Evolutionary conservation across 371 early-diverging fungal genomes (phyloP).

Genomic region (Coemansia sp.): DNA sequence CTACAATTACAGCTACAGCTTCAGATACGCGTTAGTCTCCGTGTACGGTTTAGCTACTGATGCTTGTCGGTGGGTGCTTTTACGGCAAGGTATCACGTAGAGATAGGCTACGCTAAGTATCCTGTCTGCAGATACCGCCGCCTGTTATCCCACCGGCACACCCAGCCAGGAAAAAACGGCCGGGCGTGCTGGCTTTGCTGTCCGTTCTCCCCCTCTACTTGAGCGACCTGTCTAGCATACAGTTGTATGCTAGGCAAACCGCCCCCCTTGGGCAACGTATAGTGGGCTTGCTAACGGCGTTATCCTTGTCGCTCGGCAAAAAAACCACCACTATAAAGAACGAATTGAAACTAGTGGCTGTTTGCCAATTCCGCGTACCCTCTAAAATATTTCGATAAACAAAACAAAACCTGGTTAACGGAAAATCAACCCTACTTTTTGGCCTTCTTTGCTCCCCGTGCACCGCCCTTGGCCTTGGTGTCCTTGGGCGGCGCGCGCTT

Average conservation of each 20-base stretch:
- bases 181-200: neutral
- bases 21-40: neutral
- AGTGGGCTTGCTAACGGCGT: neutral
- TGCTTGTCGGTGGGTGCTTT: slow-evolving; percentile 37
- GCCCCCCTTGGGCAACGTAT: too few relatives aligned
- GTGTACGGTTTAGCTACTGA: neutral
- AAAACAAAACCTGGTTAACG: too few relatives aligned
- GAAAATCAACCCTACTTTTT: too few relatives aligned
- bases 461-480: slow-evolving; percentile 2
- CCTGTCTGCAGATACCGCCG: slow-evolving; percentile 12
- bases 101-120: neutral
- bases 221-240: neutral
- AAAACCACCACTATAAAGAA: neutral
- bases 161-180: neutral
- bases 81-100: slow-evolving; percentile 14
- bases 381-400: too few relatives aligned
- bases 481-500: slow-evolving; percentile 11
- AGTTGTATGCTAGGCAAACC: neutral
- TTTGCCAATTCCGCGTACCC: too few relatives aligned
- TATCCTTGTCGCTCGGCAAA: neutral
- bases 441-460: neutral
- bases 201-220: neutral
- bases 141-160: slow-evolving; percentile 19
- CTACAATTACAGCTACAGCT: neutral
- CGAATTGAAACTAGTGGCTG: too few relatives aligned